Evolutionary conservation across 805 yeast species (phyloP), one percentile per base, ranked within the genome.

Genomic region (Lachancea fermentati): DNA sequence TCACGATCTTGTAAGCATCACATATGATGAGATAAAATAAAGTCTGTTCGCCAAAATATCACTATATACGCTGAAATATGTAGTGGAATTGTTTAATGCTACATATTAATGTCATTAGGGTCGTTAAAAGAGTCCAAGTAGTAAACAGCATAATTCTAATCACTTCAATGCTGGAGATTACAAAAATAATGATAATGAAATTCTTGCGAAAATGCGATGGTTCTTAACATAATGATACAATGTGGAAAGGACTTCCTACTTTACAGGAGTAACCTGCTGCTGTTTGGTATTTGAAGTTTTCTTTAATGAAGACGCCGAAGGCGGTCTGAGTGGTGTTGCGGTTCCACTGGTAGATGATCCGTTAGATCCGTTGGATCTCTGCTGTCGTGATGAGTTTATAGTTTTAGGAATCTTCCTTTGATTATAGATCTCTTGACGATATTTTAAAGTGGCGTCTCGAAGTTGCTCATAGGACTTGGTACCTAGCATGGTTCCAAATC

Each of bases 401-500:
- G 19, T 43, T 34, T 62, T 66, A 38, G 60, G 61, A 36, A 58
- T 60, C 43, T 60, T 65, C 36, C 65, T 61, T 34, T 54, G 61
- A 16, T 55, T 51, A 24, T 60, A 54, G 35, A 61, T 65, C 62
- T 76, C 88, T 63, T 81, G 79, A 50, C 93, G 72, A 62, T 79
- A 79, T 54, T 78, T 73, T 41, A 85, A 42, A 15, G 64, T 78
- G 15, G 89, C 82, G 56, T 88, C 87, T 51, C 86, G 69, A 47
- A 81, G 66, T 37, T 80, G 73, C 39, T 88, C 96, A 56, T 85
- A 85, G 0, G 96, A 81, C 60, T 89, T 91, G 3, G 93, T 78
- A 31, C 88, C 69, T 24, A 91, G 64, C 96, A 88, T 88, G 5
- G 95, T 78, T 6, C 96, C 96, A 63, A 89, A 89, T 44, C 97